Percentiles rank a stretch among this genome's conserved stretches.
Conservation (phyloP, 495 filamentous ascomycete genomes). For the Penicillium coffeae region DNA sequence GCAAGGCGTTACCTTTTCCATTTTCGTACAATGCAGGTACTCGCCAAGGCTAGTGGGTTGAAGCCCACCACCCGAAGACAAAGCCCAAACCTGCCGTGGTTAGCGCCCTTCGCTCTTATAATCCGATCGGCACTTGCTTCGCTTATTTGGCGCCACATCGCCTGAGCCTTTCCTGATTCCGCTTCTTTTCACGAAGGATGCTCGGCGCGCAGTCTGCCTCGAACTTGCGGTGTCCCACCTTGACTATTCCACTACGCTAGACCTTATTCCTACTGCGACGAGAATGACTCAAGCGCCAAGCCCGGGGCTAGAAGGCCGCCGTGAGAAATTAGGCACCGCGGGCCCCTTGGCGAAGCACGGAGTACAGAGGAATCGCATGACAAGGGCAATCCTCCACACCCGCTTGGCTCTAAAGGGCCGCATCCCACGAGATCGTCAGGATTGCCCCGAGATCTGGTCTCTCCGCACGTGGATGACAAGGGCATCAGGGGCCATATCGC, state of each 20-base stretch:
- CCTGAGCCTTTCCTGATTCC: conserved; percentile 25
- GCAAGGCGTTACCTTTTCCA: too few relatives aligned
- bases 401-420: not conserved
- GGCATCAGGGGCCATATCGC: not conserved
- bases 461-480: not conserved
- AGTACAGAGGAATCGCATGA: too few relatives aligned
- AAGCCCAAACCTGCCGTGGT: too few relatives aligned
- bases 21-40: too few relatives aligned
- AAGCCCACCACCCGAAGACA: too few relatives aligned
- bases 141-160: too few relatives aligned
- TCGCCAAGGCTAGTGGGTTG: too few relatives aligned
- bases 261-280: not conserved
- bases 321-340: not conserved
- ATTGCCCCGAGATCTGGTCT: not conserved
- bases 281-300: not conserved
- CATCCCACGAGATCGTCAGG: not conserved
- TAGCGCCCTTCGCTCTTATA: conserved; percentile 1
- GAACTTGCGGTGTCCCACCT: not conserved
- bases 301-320: not conserved
- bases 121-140: not conserved
- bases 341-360: not conserved
- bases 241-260: not conserved
- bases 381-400: not conserved
- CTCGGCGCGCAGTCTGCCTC: too few relatives aligned
- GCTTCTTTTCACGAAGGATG: conserved; percentile 21